Evolutionary conservation across 1,284 basidiomycete species (phyloP), one percentile per base, ranked within the genome.

Genomic region (Thelephora terrestris): DNA sequence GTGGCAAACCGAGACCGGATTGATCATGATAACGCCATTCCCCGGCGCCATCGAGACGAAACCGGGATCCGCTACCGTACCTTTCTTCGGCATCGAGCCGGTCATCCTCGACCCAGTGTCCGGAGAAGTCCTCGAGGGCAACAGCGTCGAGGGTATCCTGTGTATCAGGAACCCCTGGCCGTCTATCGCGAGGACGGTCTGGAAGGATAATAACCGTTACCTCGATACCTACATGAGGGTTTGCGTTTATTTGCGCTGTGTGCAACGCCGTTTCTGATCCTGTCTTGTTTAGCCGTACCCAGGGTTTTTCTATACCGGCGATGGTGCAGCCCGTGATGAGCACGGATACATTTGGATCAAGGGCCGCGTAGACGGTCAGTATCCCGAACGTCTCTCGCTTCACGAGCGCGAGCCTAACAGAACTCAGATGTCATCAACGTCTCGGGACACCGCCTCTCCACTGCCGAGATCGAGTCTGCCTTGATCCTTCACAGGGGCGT

Each of bases 301-400:
- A 16, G 87, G 91, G 18, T 71, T 76, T 65, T 98, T 93, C 78
- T 98, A 91, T 71, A 99, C 94, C 18, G 95, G 96, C 34, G 96
- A 99, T 61, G 94, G 94, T 50, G 95, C 94, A 18, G 88, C 85
- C 21, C 80, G 94, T 43, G 96, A 99, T 64, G 81, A 88, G 60
- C 85, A 99, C 60, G 96, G 95, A 5, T 99, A 99, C 70, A 89
- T 92, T 63, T 96, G 92, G 92, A 98, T 99, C 71, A 94, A 93
- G 70, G 95, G 95, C 47, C 85, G 95, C 59, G 84, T 99, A 39
- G 95, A 99, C 67, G 92, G 90, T 85, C 61, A 60, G 84, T 67
- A 51, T 9, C 48, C n/a, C 24, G n/a, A 49, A 14, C 14, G 7
- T 5, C 25, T 32, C 12, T 10, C n/a, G 18, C 17, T 25, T 32